Evolutionary conservation across 306 rosid species (phyloP).

Genomic region (Glycine tomentella): DNA sequence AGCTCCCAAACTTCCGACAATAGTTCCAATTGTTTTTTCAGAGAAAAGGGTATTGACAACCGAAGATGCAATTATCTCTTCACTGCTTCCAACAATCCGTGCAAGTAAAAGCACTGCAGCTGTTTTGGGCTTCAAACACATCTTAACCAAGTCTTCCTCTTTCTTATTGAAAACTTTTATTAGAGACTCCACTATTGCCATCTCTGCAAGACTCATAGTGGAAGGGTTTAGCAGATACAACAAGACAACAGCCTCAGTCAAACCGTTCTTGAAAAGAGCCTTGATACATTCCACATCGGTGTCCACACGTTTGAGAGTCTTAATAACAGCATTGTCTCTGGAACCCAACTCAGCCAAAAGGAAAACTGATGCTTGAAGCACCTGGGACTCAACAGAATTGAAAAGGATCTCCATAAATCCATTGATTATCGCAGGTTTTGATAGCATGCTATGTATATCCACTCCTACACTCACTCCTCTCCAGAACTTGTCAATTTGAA

Average conservation of each 20-base stretch:
- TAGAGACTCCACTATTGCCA: conserved; percentile 67
- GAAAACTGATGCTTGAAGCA: conserved; percentile 74
- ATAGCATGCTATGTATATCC: conserved; percentile 67
- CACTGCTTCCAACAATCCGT: conserved; percentile 62
- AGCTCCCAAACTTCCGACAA: conserved; percentile 69
- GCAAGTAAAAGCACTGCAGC: conserved; percentile 77
- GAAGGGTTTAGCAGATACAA: conserved; percentile 72
- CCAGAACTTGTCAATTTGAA: conserved; percentile 78
- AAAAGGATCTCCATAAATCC: conserved; percentile 86
- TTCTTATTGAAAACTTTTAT: conserved; percentile 60
- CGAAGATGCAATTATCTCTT: conserved; percentile 58
- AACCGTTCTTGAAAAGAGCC: conserved; percentile 78
- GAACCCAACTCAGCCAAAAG: conserved; percentile 80
- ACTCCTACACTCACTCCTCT: conserved; percentile 64
- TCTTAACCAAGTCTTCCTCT: conserved; percentile 62
- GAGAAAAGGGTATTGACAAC: conserved; percentile 53
- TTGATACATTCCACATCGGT: conserved; percentile 81
- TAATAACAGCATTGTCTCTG: conserved; percentile 69
- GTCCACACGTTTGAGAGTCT: conserved; percentile 80
- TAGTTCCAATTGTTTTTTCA: conserved; percentile 58
- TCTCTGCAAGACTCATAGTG: conserved; percentile 52
- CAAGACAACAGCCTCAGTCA: conserved; percentile 81
- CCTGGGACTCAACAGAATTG: conserved; percentile 73
- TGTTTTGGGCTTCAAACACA: conserved; percentile 74
- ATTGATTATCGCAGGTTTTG: conserved; percentile 75